Base-by-base conservation (phyloP, 176 grass and related monocot species). In the Avena insularis region DNA sequence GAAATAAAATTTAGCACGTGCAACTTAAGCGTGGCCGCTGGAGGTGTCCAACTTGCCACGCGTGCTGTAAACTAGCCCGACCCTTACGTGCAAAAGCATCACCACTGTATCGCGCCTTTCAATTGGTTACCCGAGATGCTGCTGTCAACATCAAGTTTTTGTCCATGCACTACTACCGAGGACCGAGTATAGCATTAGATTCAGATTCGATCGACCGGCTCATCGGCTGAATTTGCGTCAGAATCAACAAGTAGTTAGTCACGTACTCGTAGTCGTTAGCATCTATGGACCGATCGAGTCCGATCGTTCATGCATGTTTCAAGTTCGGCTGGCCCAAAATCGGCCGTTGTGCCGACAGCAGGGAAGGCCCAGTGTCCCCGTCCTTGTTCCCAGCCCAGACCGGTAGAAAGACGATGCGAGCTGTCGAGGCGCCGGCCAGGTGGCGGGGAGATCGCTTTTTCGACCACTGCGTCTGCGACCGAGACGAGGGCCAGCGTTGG, bases 101-200 rank as follows among this genome's bases (percentile, higher is more conserved):
- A 47, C 19, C 4, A 47, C 9, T 47, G 9, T 40, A 40, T 40
- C 38, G 38, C 38, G 38, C 38, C 38, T 0, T 40, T 57, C 75
- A 29, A 78, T 46, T 65, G 55, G 76, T 67, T 57, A 53, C 47
- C 64, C n/a, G 6, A 74, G 80, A 80, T 84, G 85, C 85, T 53
- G 8, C 13, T 20, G 12, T 9, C 58, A 46, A 56, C 64, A 48
- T 1, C 3, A 57, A 65, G 80, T 84, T 75, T 16, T 57, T 79
- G 89, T 87, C 85, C 66, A 58, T 83, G 83, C 83, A 79, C 84
- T 83, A 75, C 64, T 60, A 20, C 77, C 51, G 51, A 54, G 51
- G 51, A 77, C 49, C 50, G 62, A 43, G 23, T n/a, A 19, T 16
- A 13, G 89, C 81, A 91, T 87, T 76, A 20, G 76, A 87, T 91